These are phyloP conservation scores for Xanthoparmelia taractica DNA, from an alignment of 495 filamentous ascomycete species.

Conservation along the genomic window DNA sequence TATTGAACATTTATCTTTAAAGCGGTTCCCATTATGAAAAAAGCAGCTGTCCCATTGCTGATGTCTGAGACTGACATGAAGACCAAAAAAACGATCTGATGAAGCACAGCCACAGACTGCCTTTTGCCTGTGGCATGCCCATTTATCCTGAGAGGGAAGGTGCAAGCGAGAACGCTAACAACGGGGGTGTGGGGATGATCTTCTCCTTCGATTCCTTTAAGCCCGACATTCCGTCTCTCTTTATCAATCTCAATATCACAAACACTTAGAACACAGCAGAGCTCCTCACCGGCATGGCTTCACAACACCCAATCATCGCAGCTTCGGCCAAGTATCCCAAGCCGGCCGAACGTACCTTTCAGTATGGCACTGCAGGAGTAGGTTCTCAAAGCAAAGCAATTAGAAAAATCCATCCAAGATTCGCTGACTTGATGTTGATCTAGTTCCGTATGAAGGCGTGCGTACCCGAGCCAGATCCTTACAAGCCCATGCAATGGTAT, in stretches of 20 bases:
- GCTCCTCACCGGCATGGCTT: constrained; percentile 20
- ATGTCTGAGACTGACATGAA: neutral
- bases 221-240: constrained; percentile 29
- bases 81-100: no score
- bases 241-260: constrained; percentile 7
- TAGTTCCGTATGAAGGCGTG: constrained; percentile 79
- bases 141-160: constrained; percentile 31
- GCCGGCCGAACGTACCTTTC: constrained; percentile 61
- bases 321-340: constrained; percentile 65
- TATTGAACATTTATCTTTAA: neutral
- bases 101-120: neutral
- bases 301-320: constrained; percentile 38
- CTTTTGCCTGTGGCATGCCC: neutral
- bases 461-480: constrained; percentile 28
- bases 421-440: constrained; percentile 26
- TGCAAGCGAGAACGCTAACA: constrained; percentile 26
- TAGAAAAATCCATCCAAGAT: constrained; percentile 16
- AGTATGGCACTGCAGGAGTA: constrained; percentile 92
- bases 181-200: neutral
- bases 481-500: neutral
- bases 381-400: constrained; percentile 29
- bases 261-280: neutral
- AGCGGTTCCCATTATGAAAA: neutral
- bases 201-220: neutral
- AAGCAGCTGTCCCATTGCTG: neutral